Base-by-base conservation (phyloP, 257 asterid genomes). In the Voacanga thouarsii region DNA sequence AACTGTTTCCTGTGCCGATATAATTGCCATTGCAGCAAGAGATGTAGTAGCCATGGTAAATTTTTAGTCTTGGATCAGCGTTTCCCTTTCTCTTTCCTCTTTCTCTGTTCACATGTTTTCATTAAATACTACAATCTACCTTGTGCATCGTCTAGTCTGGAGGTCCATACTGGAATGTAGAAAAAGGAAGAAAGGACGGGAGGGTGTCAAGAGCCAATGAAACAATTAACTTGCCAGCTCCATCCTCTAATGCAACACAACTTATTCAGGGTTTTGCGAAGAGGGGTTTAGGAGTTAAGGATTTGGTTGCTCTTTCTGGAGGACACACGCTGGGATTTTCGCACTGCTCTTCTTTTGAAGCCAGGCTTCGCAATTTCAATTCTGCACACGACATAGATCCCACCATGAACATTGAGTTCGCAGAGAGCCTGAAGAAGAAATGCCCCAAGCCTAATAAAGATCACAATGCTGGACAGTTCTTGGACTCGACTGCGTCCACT, bases 1-100 rank as follows among this genome's bases (percentile, higher is more conserved):
- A 28, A 82, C 88, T 16, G 95, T 91, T 77, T 91, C 98, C n/a
- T 92, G 97, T 75, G 96, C 97, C 75, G 96, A 93, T 72, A 79
- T 83, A 55, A 41, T 93, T 66, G 91, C 97, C 75, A 63, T 93
- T 43, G 95, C 94, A 10, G 96, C 97, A 0, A 82, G 96, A 75
- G 93, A 92, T 44, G 94, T 81, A 1, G 97, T 92, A 51, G 82
- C 77, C 53, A 84, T 84, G 91, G 97, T 93, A 91, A 66, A 47
- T 15, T 30, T 50, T 43, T 16, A 7, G 19, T 5, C 45, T 7
- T 33, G 6, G 12, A 39, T 45, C 82, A 37, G 0, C 26, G 15
- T 61, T 15, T 21, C 3, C 16, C 68, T 33, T 30, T 30, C 33
- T 26, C 12, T 21, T 37, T 66, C 47, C 49, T 28, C 44, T 7